Evolutionary conservation across 192 early-diverging fungal species (phyloP).

Genomic region (Coemansia umbellata): DNA sequence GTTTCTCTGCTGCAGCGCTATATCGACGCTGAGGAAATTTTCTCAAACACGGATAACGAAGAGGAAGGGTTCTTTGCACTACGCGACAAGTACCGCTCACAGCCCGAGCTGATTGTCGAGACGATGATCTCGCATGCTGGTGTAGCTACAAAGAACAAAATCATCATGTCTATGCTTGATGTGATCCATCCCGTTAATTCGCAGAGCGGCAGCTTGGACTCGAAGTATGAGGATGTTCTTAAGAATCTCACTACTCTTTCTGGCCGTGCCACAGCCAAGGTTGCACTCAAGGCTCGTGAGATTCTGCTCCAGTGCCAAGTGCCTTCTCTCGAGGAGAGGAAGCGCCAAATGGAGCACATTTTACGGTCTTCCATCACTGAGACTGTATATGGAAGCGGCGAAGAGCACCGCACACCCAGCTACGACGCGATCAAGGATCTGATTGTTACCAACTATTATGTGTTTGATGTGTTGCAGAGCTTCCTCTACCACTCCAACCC

Average conservation of each 20-base stretch:
- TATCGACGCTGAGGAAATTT: constrained; percentile 79
- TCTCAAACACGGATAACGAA: constrained; percentile 65
- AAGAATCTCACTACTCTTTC: constrained; percentile 75
- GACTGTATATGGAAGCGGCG: constrained; percentile 73
- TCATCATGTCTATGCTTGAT: constrained; percentile 77
- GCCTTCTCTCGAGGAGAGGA: constrained; percentile 87
- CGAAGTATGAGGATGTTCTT: constrained; percentile 71
- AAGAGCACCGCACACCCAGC: constrained; percentile 66
- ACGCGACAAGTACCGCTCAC: constrained; percentile 81
- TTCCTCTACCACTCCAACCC: constrained; percentile 89
- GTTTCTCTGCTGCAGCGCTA: constrained; percentile 78
- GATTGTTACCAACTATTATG: constrained; percentile 90
- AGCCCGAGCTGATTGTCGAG: constrained; percentile 65
- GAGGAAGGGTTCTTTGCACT: constrained; percentile 83
- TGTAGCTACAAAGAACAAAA: constrained; percentile 69
- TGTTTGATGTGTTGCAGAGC: constrained; percentile 89
- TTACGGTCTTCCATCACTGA: constrained; percentile 71
- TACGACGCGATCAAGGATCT: constrained; percentile 77
- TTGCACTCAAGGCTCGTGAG: constrained; percentile 92
- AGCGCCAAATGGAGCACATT: constrained; percentile 78
- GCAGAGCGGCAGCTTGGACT: constrained; percentile 61
- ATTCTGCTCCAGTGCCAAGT: constrained; percentile 89
- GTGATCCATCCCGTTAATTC: constrained; percentile 63
- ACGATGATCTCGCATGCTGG: constrained; percentile 83
- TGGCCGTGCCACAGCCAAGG: constrained; percentile 74